A percentile compares a stretch with the other conserved stretches of the same genome.
phyloP scores from a whole-genome alignment of 2,329 filamentous ascomycete genomes.

The Colletotrichum simmondsii region DNA sequence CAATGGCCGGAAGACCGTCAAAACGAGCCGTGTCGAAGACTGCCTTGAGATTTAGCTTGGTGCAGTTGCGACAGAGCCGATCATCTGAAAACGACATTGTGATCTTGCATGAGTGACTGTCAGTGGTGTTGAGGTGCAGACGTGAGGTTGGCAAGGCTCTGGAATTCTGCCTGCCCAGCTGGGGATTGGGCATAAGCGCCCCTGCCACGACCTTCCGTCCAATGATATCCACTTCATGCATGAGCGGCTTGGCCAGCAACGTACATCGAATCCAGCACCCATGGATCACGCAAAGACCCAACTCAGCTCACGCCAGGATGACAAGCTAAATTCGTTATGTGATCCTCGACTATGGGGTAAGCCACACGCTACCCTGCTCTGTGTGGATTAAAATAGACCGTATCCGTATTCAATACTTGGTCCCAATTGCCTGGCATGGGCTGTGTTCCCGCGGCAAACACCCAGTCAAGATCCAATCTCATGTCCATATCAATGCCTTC shows the following conservation, averaged over 20 bases:
- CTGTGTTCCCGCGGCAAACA: constrained; percentile 13
- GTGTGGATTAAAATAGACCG: constrained; percentile 1
- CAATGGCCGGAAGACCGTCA: not conserved
- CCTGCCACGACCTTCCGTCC: not conserved
- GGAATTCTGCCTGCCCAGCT: not conserved
- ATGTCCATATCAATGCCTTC: constrained; percentile 12
- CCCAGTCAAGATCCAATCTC: constrained; percentile 28
- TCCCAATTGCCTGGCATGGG: constrained; percentile 12
- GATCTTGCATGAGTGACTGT: not conserved
- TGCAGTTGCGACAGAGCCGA: constrained; percentile 9
- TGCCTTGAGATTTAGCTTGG: not conserved
- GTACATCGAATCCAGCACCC: not conserved
- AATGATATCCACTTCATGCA: not conserved
- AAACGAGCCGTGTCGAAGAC: not conserved
- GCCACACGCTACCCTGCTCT: not conserved
- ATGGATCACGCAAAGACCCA: not conserved
- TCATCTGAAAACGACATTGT: constrained; percentile 3
- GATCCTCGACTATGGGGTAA: not conserved
- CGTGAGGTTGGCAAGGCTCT: not conserved
- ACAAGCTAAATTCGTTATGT: not conserved
- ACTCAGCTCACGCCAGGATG: not conserved
- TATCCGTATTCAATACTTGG: not conserved
- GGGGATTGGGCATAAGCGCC: not conserved
- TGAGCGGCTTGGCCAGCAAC: not conserved
- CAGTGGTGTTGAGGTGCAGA: not conserved